These are phyloP conservation scores for Aegilops tauschii DNA, from an alignment of 176 grass and related monocot species.

Conservation along the genomic window DNA sequence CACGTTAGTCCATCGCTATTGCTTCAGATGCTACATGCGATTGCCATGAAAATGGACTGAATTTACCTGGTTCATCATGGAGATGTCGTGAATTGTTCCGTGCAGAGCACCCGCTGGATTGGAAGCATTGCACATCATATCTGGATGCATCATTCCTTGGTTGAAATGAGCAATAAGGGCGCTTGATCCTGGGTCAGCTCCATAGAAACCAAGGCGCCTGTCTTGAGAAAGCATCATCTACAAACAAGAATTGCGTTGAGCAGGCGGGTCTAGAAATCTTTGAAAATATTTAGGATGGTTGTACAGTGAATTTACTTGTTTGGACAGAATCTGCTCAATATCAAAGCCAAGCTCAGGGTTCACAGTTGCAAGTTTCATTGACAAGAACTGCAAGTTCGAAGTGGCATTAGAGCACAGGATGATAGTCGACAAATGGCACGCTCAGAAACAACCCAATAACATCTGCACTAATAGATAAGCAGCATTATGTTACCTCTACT, in stretches of 20 bases:
- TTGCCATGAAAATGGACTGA: constrained; percentile 7
- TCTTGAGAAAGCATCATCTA: constrained; percentile 79
- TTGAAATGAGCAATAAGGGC: constrained; percentile 37
- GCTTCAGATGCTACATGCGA: neutral
- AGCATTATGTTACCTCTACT: constrained; percentile 62
- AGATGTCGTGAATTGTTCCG: constrained; percentile 34
- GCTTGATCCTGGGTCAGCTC: constrained; percentile 45
- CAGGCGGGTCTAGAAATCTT: neutral
- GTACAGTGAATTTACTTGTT: constrained; percentile 62
- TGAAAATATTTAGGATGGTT: constrained; percentile 1
- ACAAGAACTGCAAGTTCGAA: constrained; percentile 73
- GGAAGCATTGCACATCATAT: constrained; percentile 56
- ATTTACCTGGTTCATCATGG: constrained; percentile 58
- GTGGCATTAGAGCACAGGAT: constrained; percentile 19
- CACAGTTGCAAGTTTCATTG: constrained; percentile 94
- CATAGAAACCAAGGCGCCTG: constrained; percentile 51
- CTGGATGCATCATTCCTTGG: constrained; percentile 58
- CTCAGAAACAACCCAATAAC: neutral
- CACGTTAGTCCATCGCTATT: constrained; percentile 10
- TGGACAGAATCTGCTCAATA: constrained; percentile 76
- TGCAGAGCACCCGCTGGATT: constrained; percentile 35
- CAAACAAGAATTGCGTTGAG: constrained; percentile 21
- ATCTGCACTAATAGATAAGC: neutral
- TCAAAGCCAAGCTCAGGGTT: constrained; percentile 80
- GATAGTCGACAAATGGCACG: constrained; percentile 5